Base-by-base conservation (phyloP, 2,329 filamentous ascomycete species). In the Talaromyces rugulosus region DNA sequence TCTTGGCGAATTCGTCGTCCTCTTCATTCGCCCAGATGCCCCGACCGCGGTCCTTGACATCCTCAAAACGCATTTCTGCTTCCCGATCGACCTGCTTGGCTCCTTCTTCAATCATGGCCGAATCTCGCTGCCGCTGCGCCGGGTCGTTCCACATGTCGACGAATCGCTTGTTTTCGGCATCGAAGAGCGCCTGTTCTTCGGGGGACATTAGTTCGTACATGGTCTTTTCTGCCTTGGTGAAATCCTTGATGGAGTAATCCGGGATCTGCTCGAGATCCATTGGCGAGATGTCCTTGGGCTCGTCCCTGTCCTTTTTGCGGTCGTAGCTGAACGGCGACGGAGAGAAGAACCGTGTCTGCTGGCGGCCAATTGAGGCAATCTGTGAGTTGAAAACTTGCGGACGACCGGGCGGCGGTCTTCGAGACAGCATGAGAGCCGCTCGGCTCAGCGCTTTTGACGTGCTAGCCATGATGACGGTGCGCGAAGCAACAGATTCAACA, bases 1-100 rank as follows among this genome's bases (percentile, higher is more conserved):
- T 77, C 53, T 70, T 62, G 31, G 70, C 71, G 61, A 79, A 73
- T 54, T 81, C 78, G 59, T 81, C 79, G 5, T 74, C 72, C 61
- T 81, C 79, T 7, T 77, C 78, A 54, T 78, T 75, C 1, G 74
- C 74, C 77, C 79, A 80, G 64, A 78, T 78, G 0, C 77, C 78
- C n/a, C 64, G 64, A 0, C 40, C 33, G 42, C 66, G 72, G 33
- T 66, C 59, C 12, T 62, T 62, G 2, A 68, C 53, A 18, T 73
- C 72, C 1, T 71, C 67, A 47, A 74, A 74, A 30, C 69, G 67
- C 58, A 75, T 54, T 36, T 69, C 69, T 8, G 66, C 67, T 14
- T 71, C 64, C 59, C 68, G 72, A 6, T 78, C 72, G 30, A 77
- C 65, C 40, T 72, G 66, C 7, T 68, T 64, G 7, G 74, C 67